These are phyloP conservation scores for Penicillium manginii DNA, from an alignment of 495 filamentous ascomycete genomes.

Conservation along the genomic window DNA sequence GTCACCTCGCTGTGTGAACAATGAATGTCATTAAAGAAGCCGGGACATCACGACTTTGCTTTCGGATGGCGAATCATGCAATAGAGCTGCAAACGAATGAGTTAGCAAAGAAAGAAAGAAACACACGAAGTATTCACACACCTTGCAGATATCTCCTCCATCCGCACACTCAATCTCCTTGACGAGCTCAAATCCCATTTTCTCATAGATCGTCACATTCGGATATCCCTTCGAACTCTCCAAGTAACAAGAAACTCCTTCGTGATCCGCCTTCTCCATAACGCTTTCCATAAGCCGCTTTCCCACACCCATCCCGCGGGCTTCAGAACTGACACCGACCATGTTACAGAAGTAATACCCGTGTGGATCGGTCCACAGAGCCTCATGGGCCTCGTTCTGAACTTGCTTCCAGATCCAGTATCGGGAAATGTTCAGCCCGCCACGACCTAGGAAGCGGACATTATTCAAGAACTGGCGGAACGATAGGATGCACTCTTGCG, in stretches of 20 bases:
- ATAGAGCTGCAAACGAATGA: conserved; percentile 22
- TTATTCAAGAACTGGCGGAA: conserved; percentile 64
- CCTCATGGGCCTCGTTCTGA: conserved; percentile 43
- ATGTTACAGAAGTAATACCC: conserved; percentile 77
- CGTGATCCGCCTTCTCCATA: conserved; percentile 59
- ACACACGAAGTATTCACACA: conserved; percentile 24
- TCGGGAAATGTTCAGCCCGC: conserved; percentile 62
- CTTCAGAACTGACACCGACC: conserved; percentile 62
- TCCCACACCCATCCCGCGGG: conserved; percentile 63
- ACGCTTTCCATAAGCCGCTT: conserved; percentile 61
- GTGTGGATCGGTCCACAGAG: conserved; percentile 40
- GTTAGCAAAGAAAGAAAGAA: too few relatives aligned
- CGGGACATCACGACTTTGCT: conserved; percentile 15
- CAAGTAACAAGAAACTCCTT: conserved; percentile 65
- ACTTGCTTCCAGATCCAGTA: conserved; percentile 60
- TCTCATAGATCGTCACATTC: conserved; percentile 68
- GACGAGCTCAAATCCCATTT: conserved; percentile 64
- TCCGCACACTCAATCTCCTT: conserved; percentile 67
- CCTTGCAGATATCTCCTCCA: conserved; percentile 49
- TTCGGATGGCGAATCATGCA: conserved; percentile 30
- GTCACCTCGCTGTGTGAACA: not conserved
- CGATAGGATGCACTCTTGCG: conserved; percentile 62
- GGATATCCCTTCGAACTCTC: conserved; percentile 65
- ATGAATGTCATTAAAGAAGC: not conserved
- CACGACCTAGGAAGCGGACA: conserved; percentile 61